phyloP scores from a whole-genome alignment of 2,329 filamentous ascomycete species.

The Monilinia aucupariae region DNA sequence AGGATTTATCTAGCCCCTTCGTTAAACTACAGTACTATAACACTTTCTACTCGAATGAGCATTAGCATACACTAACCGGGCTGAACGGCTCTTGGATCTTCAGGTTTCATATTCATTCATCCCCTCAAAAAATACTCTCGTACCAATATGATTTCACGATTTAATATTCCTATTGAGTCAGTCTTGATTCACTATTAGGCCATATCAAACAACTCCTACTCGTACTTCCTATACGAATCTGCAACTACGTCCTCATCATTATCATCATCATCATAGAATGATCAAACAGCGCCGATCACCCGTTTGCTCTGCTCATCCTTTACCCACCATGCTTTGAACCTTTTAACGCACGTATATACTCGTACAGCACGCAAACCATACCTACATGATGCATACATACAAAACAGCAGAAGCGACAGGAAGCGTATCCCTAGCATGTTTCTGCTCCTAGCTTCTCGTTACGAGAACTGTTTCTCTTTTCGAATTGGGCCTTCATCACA shows the following conservation, averaged over 20 bases:
- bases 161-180: neutral
- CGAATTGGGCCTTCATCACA: neutral
- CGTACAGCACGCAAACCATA: neutral
- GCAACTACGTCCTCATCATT: neutral
- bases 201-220: neutral
- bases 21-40: neutral
- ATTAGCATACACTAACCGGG: neutral
- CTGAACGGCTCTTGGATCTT: neutral
- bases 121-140: neutral
- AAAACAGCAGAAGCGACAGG: neutral
- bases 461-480: conserved; percentile 8
- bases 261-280: conserved; percentile 5
- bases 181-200: neutral
- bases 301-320: conserved; percentile 1
- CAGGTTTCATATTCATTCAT: neutral
- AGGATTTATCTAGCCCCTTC: conserved; percentile 7
- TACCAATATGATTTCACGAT: neutral
- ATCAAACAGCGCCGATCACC: neutral
- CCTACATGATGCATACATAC: neutral
- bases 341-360: conserved; percentile 5
- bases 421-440: neutral
- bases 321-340: neutral
- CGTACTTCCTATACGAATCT: neutral
- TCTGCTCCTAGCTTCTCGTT: neutral
- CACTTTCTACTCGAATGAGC: neutral